A percentile compares a stretch with the other conserved stretches of the same genome.
These are phyloP conservation scores for Tulasnella sp. DNA, from an alignment of 768 basidiomycete genomes.

Conservation along the genomic window DNA sequence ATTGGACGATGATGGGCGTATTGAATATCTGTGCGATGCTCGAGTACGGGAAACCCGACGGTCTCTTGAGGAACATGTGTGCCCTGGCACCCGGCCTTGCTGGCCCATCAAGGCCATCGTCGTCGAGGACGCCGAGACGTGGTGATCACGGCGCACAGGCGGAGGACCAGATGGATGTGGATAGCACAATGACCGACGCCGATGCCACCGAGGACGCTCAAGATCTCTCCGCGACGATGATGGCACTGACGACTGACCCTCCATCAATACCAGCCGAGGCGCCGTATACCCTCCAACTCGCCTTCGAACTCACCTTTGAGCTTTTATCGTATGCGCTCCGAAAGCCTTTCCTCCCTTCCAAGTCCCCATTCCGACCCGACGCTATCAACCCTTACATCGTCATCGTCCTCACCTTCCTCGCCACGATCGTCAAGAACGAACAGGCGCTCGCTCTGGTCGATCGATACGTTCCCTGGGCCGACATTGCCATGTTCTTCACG, in stretches of 20 bases:
- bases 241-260: slow-evolving; percentile 20
- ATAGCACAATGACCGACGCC: slow-evolving; percentile 21
- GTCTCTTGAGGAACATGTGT: slow-evolving; percentile 55
- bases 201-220: slow-evolving; percentile 25
- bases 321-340: slow-evolving; percentile 64
- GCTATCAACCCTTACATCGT: slow-evolving; percentile 80
- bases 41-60: slow-evolving; percentile 73
- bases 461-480: slow-evolving; percentile 74
- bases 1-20: slow-evolving; percentile 96
- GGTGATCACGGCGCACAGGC: slow-evolving; percentile 25
- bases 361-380: slow-evolving; percentile 39
- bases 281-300: slow-evolving; percentile 57
- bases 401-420: slow-evolving; percentile 77
- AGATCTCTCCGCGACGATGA: slow-evolving; percentile 20
- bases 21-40: slow-evolving; percentile 71
- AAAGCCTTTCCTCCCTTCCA: slow-evolving; percentile 48
- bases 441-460: slow-evolving; percentile 54
- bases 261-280: slow-evolving; percentile 30
- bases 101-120: background rate
- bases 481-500: slow-evolving; percentile 54
- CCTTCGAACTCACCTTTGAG: slow-evolving; percentile 65
- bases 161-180: slow-evolving; percentile 54
- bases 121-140: background rate
- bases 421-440: slow-evolving; percentile 57
- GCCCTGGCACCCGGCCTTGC: slow-evolving; percentile 26